Percentiles rank a stretch among this genome's conserved stretches.
Conservation (phyloP, 2,329 filamentous ascomycete species). For the Colletotrichum sp. region DNA sequence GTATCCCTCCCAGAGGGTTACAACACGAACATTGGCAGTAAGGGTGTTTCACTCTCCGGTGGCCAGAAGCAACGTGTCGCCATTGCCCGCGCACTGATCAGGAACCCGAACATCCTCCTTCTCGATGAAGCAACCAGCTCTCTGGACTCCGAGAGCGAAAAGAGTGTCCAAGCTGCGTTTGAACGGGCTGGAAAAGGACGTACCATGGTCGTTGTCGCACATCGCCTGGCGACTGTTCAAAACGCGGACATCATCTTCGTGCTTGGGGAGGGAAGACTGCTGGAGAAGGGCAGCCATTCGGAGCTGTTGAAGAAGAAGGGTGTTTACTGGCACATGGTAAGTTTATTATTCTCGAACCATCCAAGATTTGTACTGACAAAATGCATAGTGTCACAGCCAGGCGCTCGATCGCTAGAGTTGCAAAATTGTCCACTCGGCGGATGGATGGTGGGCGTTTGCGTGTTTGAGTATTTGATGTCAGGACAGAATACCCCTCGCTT, state of each 20-base stretch:
- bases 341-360: conserved; percentile 25
- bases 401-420: conserved; percentile 53
- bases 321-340: conserved; percentile 64
- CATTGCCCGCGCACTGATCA: conserved; percentile 71
- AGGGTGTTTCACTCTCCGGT: conserved; percentile 71
- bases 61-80: conserved; percentile 75
- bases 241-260: conserved; percentile 84
- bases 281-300: conserved; percentile 58
- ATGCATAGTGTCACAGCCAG: conserved; percentile 60
- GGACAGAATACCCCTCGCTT: background rate
- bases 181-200: conserved; percentile 64
- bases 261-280: conserved; percentile 67
- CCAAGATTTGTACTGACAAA: conserved; percentile 25
- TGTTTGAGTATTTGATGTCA: background rate
- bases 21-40: conserved; percentile 69
- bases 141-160: conserved; percentile 67
- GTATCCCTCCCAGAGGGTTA: conserved; percentile 70
- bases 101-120: conserved; percentile 69
- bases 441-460: background rate
- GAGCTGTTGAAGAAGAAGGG: conserved; percentile 57
- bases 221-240: conserved; percentile 77
- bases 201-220: conserved; percentile 79
- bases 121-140: conserved; percentile 77
- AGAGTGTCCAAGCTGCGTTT: conserved; percentile 70
- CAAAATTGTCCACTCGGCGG: background rate